Evolutionary conservation across 305 asterid species (phyloP), one percentile per base, ranked within the genome.

Genomic region (Fraxinus dipetala): DNA sequence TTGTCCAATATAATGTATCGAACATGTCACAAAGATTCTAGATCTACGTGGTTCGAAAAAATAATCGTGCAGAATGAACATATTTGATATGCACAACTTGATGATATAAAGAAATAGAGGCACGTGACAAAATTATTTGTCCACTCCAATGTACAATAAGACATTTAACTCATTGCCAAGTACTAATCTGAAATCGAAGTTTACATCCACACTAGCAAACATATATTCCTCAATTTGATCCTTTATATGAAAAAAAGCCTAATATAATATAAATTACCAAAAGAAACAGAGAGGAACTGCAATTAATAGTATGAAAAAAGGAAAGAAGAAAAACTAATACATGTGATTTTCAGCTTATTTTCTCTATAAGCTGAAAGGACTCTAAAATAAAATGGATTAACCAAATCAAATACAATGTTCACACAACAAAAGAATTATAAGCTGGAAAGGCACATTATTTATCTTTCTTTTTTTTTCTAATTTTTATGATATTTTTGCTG

Each of bases 351-450:
- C 20, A 26, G 38, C 14, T 26, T 28, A 40, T 38, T 13, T 18
- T 18, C 8, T 38, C 80, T 75, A 76, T 5, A 48, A 79, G 40
- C 22, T 65, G 65, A 9, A 70, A 24, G 24, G 26, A 56, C 63
- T n/a, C 67, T 56, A n/a, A 56, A 56, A 56, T 18, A 67, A 6
- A 82, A 81, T 38, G 34, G 81, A 80, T 80, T 82, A 79, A 59
- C 51, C 63, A 85, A 85, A 65, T 63, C 74, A 85, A 80, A n/a
- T n/a, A 48, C 85, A 83, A 34, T 79, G 83, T 6, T 79, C 86
- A 84, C 87, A 78, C 83, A 81, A 72, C n/a, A 24, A 76, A 61
- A 72, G 61, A 31, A 79, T 85, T 84, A 84, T 40, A 34, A 80
- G 35, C 79, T 82, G n/a, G 28, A 40, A 51, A 80, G 80, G 22